Evolutionary conservation across 345 rosid species (phyloP).

Genomic region (Lepidium sativum): DNA sequence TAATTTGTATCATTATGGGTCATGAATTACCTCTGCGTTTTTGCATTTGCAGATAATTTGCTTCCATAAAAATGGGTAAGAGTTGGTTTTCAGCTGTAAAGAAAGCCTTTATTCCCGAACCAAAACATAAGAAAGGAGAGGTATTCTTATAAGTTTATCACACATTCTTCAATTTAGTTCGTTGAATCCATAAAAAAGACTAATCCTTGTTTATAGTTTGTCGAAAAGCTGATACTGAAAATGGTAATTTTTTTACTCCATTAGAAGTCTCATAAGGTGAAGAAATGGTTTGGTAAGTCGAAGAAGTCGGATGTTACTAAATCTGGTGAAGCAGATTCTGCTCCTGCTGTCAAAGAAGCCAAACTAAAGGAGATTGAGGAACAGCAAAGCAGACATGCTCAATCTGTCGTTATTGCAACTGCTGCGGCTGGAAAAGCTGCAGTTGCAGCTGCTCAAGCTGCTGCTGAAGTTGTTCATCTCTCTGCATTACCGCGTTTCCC

Average conservation of each 20-base stretch:
- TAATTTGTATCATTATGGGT: neutral
- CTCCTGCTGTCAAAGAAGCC: conserved; percentile 23
- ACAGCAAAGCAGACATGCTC: conserved; percentile 54
- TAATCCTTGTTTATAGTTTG: neutral
- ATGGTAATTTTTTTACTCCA: neutral
- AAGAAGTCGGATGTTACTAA: conserved; percentile 30
- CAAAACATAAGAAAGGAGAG: conserved; percentile 46
- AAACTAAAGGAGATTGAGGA: conserved; percentile 40
- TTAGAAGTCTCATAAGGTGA: conserved; percentile 37
- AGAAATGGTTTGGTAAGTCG: conserved; percentile 56
- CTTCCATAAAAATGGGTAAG: conserved; percentile 51
- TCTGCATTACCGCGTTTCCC: conserved; percentile 33
- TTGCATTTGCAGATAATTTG: conserved; percentile 15
- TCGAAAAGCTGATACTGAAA: neutral
- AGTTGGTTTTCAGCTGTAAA: conserved; percentile 72
- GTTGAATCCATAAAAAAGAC: neutral
- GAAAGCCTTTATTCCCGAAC: conserved; percentile 51
- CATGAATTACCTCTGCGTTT: neutral
- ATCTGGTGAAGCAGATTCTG: conserved; percentile 26
- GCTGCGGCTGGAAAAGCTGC: conserved; percentile 64
- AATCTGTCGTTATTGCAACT: conserved; percentile 59
- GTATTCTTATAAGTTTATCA: conserved; percentile 12
- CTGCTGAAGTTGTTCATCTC: conserved; percentile 58
- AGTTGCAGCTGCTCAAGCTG: conserved; percentile 50
- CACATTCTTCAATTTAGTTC: neutral